A percentile compares a stretch with the other conserved stretches of the same genome.
These are phyloP conservation scores for Talaromyces atroroseus DNA, from an alignment of 2,329 filamentous ascomycete species.

Conservation along the genomic window DNA sequence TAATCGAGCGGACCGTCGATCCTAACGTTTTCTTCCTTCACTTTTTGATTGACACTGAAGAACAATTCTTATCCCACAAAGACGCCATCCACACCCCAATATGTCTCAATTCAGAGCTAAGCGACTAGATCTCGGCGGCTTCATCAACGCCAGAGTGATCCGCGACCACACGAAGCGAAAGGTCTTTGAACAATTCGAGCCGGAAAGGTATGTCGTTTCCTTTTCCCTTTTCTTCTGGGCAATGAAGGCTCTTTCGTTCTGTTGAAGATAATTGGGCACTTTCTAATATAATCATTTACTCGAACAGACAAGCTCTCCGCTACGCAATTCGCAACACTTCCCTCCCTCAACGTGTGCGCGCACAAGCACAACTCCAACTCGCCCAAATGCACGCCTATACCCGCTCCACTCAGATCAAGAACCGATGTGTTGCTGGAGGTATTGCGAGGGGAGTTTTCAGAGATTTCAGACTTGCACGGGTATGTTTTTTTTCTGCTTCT, in stretches of 20 bases:
- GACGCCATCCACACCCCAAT: conserved; percentile 28
- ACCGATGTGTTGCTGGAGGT: conserved; percentile 88
- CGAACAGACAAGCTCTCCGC: conserved; percentile 57
- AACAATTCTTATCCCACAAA: conserved; percentile 12
- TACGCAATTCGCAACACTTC: conserved; percentile 93
- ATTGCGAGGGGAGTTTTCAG: conserved; percentile 83
- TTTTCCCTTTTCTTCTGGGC: too few species aligned
- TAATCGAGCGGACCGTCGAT: background rate
- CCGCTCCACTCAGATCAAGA: conserved; percentile 85
- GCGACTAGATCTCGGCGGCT: conserved; percentile 83
- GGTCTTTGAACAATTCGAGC: conserved; percentile 79
- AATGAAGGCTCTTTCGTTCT: background rate
- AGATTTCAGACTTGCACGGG: conserved; percentile 86
- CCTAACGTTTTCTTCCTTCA: background rate
- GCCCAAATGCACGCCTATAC: conserved; percentile 96
- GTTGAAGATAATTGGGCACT: background rate
- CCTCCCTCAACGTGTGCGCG: conserved; percentile 73
- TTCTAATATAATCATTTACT: background rate
- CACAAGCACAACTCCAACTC: conserved; percentile 87
- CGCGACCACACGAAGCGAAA: conserved; percentile 97
- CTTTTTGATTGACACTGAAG: background rate
- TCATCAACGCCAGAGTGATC: conserved; percentile 77
- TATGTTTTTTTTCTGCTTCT: conserved; percentile 44
- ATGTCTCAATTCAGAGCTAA: conserved; percentile 87
- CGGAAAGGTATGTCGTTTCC: conserved; percentile 64